Percentiles rank a stretch among this genome's conserved stretches.
These are phyloP conservation scores for Vaccinium darrowii DNA, from an alignment of 148 eudicot species.

Conservation along the genomic window DNA sequence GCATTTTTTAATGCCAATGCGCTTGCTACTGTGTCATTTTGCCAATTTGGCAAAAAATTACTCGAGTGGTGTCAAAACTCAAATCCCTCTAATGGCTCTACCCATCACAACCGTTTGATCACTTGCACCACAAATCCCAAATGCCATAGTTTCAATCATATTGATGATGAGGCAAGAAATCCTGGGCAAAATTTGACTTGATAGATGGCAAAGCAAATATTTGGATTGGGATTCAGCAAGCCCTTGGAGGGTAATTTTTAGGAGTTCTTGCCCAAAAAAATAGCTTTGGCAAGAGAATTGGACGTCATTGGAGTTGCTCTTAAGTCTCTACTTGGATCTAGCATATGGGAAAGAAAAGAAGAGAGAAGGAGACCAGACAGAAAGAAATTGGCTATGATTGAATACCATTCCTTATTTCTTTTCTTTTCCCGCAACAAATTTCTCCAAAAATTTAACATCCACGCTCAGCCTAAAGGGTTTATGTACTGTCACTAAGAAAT, in stretches of 20 bases:
- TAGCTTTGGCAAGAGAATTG: neutral
- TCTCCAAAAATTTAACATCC: neutral
- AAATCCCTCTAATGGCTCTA: neutral
- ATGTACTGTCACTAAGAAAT: slow-evolving; percentile 1
- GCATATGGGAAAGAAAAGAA: neutral
- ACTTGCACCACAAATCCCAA: neutral
- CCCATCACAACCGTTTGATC: neutral
- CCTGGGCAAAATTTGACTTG: neutral
- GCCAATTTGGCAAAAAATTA: neutral
- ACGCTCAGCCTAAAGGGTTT: neutral
- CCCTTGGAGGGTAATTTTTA: neutral
- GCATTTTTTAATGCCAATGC: neutral
- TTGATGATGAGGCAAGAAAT: neutral
- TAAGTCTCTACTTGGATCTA: neutral
- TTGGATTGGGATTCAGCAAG: neutral
- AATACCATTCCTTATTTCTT: neutral
- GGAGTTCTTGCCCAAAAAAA: neutral
- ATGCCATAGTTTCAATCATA: neutral
- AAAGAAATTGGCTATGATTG: neutral
- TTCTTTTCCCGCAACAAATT: neutral
- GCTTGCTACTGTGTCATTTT: neutral
- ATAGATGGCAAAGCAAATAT: neutral
- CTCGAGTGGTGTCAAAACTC: neutral
- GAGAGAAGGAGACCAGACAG: neutral
- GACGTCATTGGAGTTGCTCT: neutral